A percentile compares a stretch with the other conserved stretches of the same genome.
These are phyloP conservation scores for Hevea brasiliensis DNA, from an alignment of 345 rosid species.

Conservation along the genomic window DNA sequence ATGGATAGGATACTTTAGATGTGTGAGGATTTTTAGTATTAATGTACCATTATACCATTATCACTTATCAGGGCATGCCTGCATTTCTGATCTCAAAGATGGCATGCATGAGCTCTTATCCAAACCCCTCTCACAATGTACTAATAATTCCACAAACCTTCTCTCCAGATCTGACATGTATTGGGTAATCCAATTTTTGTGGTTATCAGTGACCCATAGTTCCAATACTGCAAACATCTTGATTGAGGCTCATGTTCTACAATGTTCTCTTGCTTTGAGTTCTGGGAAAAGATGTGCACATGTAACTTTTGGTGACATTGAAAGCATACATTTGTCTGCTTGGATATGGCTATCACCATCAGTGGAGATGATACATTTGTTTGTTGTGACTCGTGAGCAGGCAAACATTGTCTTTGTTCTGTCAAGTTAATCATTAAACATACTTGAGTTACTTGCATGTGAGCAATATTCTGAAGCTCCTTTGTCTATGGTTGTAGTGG, in stretches of 20 bases:
- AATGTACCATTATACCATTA: neutral
- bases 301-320: neutral
- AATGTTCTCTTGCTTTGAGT: too few species aligned
- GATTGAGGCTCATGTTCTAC: neutral
- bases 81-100: neutral
- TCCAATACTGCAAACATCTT: neutral
- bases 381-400: neutral
- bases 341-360: neutral
- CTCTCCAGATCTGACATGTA: neutral
- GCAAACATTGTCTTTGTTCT: neutral
- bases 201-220: neutral
- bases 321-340: neutral
- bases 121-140: neutral
- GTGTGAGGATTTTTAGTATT: neutral
- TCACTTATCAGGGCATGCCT: neutral
- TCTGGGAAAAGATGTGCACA: neutral
- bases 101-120: neutral
- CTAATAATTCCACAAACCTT: neutral
- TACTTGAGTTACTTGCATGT: neutral
- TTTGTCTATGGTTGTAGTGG: conserved; percentile 51
- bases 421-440: neutral
- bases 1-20: neutral
- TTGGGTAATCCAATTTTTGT: neutral
- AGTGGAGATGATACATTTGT: neutral
- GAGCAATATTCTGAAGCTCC: neutral